A percentile compares a stretch with the other conserved stretches of the same genome.
Conservation (phyloP, 306 rosid genomes). For the Ammopiptanthus mongolicus region DNA sequence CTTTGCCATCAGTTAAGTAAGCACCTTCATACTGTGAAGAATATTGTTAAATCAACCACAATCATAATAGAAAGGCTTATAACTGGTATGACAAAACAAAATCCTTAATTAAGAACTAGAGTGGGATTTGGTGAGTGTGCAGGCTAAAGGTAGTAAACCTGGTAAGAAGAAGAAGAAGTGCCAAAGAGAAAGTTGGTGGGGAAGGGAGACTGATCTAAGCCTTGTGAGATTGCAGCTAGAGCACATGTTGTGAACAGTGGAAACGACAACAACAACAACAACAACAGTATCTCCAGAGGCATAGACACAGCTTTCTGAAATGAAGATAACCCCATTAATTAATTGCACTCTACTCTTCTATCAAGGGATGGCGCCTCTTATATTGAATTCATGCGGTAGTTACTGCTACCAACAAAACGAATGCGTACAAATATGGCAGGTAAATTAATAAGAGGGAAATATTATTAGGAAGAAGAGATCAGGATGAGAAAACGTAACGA, state of each 20-base stretch:
- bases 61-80: not conserved
- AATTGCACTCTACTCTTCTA: no score
- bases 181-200: constrained; percentile 62
- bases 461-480: no score
- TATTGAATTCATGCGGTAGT: no score
- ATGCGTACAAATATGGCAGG: no score
- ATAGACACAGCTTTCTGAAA: not conserved
- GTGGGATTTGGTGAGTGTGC: no score
- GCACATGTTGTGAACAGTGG: not conserved
- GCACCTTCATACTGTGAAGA: constrained; percentile 75
- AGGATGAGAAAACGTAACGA: no score
- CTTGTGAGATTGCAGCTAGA: not conserved
- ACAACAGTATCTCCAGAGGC: not conserved
- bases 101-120: no score
- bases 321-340: not conserved
- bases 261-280: not conserved
- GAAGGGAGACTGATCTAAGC: constrained; percentile 18
- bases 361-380: no score
- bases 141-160: constrained; percentile 32
- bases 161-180: constrained; percentile 76
- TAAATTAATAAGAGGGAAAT: no score
- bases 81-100: not conserved
- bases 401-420: no score
- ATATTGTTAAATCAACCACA: not conserved
- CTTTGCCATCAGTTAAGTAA: constrained; percentile 61